Percentiles rank a stretch among this genome's conserved stretches.
Conservation (phyloP, 495 filamentous ascomycete genomes). For the Hypoxylon cercidicola region DNA sequence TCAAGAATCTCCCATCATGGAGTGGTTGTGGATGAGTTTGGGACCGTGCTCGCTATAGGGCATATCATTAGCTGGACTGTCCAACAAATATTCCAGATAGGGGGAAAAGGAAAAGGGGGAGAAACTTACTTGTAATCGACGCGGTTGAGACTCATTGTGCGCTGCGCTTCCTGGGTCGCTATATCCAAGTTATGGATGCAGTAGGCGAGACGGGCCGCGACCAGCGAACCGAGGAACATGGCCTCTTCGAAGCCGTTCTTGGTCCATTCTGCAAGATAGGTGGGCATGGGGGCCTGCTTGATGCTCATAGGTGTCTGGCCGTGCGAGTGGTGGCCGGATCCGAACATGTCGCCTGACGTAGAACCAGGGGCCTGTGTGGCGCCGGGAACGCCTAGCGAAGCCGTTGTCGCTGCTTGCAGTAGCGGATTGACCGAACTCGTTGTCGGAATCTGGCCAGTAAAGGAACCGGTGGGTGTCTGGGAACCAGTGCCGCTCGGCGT, state of each 20-base stretch:
- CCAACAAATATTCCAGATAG: background rate
- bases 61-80: slow-evolving; percentile 29
- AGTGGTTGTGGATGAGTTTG: slow-evolving; percentile 53
- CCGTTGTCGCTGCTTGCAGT: slow-evolving; percentile 89
- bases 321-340: slow-evolving; percentile 71
- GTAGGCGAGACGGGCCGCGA: slow-evolving; percentile 79
- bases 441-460: slow-evolving; percentile 62
- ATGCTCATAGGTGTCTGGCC: slow-evolving; percentile 90
- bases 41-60: slow-evolving; percentile 54
- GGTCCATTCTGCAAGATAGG: slow-evolving; percentile 95
- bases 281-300: slow-evolving; percentile 78
- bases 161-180: slow-evolving; percentile 51
- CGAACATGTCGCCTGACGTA: slow-evolving; percentile 46
- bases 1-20: slow-evolving; percentile 48
- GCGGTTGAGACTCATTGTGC: slow-evolving; percentile 56
- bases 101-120: background rate
- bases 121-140: slow-evolving; percentile 61
- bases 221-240: slow-evolving; percentile 83
- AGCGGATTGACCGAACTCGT: slow-evolving; percentile 83
- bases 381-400: slow-evolving; percentile 62
- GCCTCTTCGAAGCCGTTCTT: slow-evolving; percentile 82
- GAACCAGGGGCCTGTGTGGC: slow-evolving; percentile 51
- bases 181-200: slow-evolving; percentile 60
- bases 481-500: slow-evolving; percentile 91
- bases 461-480: slow-evolving; percentile 80